Conservation (phyloP, 2,329 filamentous ascomycete genomes). For the Botrytis elliptica region DNA sequence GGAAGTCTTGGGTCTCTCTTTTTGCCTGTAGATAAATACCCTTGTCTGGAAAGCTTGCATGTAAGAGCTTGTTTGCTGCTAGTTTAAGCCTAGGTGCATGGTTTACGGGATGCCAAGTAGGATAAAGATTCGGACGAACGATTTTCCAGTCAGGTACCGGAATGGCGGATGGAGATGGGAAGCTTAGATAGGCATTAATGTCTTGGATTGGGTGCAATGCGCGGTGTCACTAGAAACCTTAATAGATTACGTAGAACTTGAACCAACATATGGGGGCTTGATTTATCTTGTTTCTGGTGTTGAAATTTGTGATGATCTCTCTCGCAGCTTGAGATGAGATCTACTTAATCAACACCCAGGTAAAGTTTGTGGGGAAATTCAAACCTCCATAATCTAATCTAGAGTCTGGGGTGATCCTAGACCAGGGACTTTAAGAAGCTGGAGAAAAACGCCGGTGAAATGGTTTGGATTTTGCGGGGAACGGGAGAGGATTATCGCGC, state of each 20-base stretch:
- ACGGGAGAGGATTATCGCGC: slow-evolving; percentile 23
- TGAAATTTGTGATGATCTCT: neutral
- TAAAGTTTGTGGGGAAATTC: neutral
- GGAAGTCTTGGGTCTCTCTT: neutral
- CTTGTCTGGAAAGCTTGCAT: neutral
- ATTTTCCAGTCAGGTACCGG: neutral
- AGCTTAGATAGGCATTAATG: neutral
- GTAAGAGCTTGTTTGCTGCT: neutral
- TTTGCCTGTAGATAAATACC: neutral
- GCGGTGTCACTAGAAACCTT: neutral
- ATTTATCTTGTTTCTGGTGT: neutral
- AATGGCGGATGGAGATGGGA: neutral
- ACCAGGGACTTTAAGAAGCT: neutral
- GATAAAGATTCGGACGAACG: neutral
- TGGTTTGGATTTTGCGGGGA: slow-evolving; percentile 22
- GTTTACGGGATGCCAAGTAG: neutral
- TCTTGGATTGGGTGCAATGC: neutral
- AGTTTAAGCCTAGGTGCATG: neutral
- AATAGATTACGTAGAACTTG: neutral
- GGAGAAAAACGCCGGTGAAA: neutral
- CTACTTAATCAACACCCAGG: neutral
- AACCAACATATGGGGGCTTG: neutral
- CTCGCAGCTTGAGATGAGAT: neutral
- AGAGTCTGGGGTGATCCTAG: neutral
- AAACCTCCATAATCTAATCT: neutral